Percentiles rank a stretch among this genome's conserved stretches.
Conservation (phyloP, 164 flowering plant species). For the Warburgia ugandensis region DNA sequence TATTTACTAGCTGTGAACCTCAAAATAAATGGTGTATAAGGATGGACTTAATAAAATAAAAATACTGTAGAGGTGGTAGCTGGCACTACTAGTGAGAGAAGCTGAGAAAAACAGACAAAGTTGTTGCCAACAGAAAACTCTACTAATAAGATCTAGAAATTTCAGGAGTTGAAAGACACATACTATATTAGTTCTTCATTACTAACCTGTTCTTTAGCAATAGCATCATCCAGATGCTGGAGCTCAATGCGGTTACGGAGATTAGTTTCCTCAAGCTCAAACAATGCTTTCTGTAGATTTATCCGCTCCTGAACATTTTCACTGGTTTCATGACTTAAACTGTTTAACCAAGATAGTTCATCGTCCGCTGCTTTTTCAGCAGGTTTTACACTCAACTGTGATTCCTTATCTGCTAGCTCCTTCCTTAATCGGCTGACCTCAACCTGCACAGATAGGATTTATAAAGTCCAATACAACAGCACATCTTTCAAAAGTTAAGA, state of each 20-base stretch:
- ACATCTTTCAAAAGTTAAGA: not conserved
- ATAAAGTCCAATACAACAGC: slow-evolving; percentile 2
- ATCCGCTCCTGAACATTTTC: slow-evolving; percentile 93
- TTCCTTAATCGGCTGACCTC: slow-evolving; percentile 70
- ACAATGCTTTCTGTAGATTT: slow-evolving; percentile 80
- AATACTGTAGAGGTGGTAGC: too few relatives aligned
- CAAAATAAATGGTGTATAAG: too few relatives aligned
- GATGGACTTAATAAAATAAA: too few relatives aligned
- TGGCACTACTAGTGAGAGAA: too few relatives aligned
- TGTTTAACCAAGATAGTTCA: slow-evolving; percentile 73
- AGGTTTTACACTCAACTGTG: slow-evolving; percentile 61
- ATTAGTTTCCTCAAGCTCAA: slow-evolving; percentile 87
- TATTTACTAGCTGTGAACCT: too few relatives aligned
- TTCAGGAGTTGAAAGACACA: not conserved
- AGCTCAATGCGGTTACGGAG: slow-evolving; percentile 69
- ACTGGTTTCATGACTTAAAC: slow-evolving; percentile 69
- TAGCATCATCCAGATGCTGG: slow-evolving; percentile 80
- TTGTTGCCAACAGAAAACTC: too few relatives aligned
- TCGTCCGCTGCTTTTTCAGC: slow-evolving; percentile 63
- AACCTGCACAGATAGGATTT: slow-evolving; percentile 29
- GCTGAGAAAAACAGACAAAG: too few relatives aligned
- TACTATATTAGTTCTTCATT: not conserved
- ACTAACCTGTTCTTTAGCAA: slow-evolving; percentile 72
- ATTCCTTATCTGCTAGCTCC: slow-evolving; percentile 75
- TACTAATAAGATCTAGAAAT: not conserved